Conservation (phyloP, 2,329 filamentous ascomycete species). For the Coleophoma eucalyptorum region DNA sequence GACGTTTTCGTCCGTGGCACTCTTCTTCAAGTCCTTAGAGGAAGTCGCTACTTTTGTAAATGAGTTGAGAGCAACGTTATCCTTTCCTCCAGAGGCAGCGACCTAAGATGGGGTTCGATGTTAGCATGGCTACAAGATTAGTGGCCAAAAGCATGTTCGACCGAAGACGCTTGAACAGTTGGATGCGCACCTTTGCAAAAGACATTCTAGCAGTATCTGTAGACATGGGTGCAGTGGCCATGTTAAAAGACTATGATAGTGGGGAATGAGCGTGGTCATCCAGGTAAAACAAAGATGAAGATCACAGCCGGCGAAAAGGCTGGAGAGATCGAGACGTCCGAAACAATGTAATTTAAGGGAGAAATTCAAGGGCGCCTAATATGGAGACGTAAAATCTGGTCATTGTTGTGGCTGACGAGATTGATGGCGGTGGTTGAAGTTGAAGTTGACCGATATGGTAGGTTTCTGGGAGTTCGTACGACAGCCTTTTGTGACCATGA, state of each 20-base stretch:
- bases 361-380: conserved; percentile 27
- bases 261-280: conserved; percentile 25
- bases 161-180: too few species aligned
- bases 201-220: conserved; percentile 56
- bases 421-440: conserved; percentile 4
- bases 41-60: conserved; percentile 26
- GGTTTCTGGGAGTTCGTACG: conserved; percentile 5
- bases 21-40: conserved; percentile 18
- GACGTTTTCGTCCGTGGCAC: conserved; percentile 16
- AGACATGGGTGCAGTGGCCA: conserved; percentile 43
- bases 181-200: conserved; percentile 67
- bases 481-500: too few species aligned
- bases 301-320: conserved; percentile 25
- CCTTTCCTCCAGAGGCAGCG: conserved; percentile 42
- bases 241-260: conserved; percentile 21
- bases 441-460: not conserved
- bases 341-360: conserved; percentile 27
- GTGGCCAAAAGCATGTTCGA: too few species aligned
- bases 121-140: too few species aligned
- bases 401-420: conserved; percentile 27
- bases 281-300: conserved; percentile 22
- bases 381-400: conserved; percentile 29
- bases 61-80: conserved; percentile 27
- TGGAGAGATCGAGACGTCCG: conserved; percentile 15
- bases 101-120: conserved; percentile 31